Evolutionary conservation across 2,329 filamentous ascomycete genomes (phyloP).

Genomic region (Ascosphaera aggregata): DNA sequence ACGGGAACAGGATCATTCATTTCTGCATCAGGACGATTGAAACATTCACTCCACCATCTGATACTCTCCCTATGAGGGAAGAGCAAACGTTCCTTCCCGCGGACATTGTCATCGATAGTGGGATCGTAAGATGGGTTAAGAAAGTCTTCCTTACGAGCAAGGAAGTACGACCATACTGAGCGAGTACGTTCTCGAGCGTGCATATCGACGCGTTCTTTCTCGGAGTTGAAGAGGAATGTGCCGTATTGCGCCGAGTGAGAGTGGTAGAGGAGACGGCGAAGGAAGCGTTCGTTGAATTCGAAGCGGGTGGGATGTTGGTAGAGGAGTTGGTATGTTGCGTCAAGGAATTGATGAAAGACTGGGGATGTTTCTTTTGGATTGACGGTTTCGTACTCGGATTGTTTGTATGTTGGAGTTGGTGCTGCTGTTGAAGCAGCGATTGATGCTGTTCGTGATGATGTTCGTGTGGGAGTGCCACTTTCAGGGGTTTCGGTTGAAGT

Average conservation of each 20-base stretch:
- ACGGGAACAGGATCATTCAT: slow-evolving; percentile 51
- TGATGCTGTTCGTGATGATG: slow-evolving; percentile 14
- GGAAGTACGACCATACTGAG: slow-evolving; percentile 91
- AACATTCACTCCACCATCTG: slow-evolving; percentile 85
- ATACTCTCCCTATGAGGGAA: slow-evolving; percentile 56
- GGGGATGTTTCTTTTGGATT: slow-evolving; percentile 90
- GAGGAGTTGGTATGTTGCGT: slow-evolving; percentile 76
- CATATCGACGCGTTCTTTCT: slow-evolving; percentile 60
- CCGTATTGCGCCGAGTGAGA: slow-evolving; percentile 92
- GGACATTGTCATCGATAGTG: slow-evolving; percentile 49
- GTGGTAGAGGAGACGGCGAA: slow-evolving; percentile 75
- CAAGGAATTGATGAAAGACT: slow-evolving; percentile 93
- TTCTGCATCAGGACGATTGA: slow-evolving; percentile 67
- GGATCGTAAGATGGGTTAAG: slow-evolving; percentile 59
- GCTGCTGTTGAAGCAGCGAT: slow-evolving; percentile 14
- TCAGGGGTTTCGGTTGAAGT: too few relatives aligned
- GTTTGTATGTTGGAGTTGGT: too few relatives aligned
- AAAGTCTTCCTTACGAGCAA: slow-evolving; percentile 60
- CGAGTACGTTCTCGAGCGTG: slow-evolving; percentile 46
- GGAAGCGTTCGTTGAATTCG: slow-evolving; percentile 88
- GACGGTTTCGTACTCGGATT: too few relatives aligned
- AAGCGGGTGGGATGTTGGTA: slow-evolving; percentile 72
- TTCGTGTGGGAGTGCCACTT: too few relatives aligned
- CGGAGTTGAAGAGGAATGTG: slow-evolving; percentile 86
- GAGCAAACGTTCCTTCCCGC: slow-evolving; percentile 61